These are phyloP conservation scores for Diplotaxis tenuifolia DNA, from an alignment of 345 rosid species.

Conservation along the genomic window DNA sequence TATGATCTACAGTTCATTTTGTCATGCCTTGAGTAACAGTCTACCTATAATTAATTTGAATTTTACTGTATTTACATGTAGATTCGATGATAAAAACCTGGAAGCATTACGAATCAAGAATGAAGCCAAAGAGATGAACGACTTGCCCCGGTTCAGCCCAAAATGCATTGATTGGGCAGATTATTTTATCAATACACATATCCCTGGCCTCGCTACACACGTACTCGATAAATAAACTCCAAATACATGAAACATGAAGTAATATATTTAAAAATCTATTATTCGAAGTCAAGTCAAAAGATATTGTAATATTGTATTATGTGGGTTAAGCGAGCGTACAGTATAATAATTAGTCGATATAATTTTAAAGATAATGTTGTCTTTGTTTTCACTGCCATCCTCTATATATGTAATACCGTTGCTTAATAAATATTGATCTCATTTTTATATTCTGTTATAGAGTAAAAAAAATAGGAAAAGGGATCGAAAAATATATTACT, in stretches of 20 bases:
- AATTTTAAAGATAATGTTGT: too few relatives aligned
- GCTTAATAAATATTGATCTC: too few relatives aligned
- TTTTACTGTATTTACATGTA: conserved; percentile 39
- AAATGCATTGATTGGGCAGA: conserved; percentile 57
- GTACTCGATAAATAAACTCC: conserved; percentile 15
- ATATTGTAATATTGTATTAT: too few relatives aligned
- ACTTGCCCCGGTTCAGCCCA: conserved; percentile 41
- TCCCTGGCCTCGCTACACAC: conserved; percentile 55
- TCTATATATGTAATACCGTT: too few relatives aligned
- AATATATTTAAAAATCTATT: too few relatives aligned
- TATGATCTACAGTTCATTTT: neutral
- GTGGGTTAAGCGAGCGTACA: too few relatives aligned
- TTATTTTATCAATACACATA: conserved; percentile 50
- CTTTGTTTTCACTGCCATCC: too few relatives aligned
- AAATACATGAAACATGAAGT: neutral
- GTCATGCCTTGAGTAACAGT: neutral
- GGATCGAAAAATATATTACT: too few relatives aligned
- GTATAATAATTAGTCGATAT: too few relatives aligned
- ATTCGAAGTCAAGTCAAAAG: too few relatives aligned
- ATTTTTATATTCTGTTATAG: too few relatives aligned
- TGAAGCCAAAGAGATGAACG: neutral
- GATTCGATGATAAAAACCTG: conserved; percentile 58
- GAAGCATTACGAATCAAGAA: conserved; percentile 46
- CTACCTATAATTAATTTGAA: conserved; percentile 13
- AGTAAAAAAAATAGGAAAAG: too few relatives aligned